Percentiles rank a stretch among this genome's conserved stretches.
Conservation (phyloP, 148 eudicot genomes). For the Fagopyrum tataricum region DNA sequence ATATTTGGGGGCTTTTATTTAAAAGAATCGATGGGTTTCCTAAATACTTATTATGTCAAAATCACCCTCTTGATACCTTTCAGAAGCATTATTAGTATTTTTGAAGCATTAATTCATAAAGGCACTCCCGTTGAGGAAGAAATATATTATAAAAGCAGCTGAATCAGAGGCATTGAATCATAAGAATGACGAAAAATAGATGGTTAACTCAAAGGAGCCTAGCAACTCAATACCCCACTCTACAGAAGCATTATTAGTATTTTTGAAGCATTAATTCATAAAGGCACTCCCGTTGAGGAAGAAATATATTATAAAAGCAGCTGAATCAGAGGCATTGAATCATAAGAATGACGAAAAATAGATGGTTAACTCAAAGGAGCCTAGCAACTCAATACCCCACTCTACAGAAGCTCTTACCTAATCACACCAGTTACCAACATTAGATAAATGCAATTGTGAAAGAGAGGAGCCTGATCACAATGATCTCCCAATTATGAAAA, state of each 20-base stretch:
- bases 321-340: background rate
- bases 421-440: background rate
- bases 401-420: background rate
- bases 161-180: background rate
- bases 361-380: background rate
- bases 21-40: too few species aligned
- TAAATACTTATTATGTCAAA: too few species aligned
- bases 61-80: background rate
- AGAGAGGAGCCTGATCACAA: background rate
- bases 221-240: conserved; percentile 3
- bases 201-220: background rate
- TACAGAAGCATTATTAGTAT: background rate
- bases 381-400: background rate
- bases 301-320: background rate
- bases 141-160: background rate
- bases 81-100: background rate
- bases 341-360: background rate
- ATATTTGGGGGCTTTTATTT: too few species aligned
- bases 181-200: background rate
- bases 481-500: background rate
- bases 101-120: background rate
- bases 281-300: background rate
- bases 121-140: background rate
- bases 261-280: background rate
- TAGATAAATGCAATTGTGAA: background rate